phyloP scores from a whole-genome alignment of 176 grass and related monocot genomes.

The Stipa capillata region DNA sequence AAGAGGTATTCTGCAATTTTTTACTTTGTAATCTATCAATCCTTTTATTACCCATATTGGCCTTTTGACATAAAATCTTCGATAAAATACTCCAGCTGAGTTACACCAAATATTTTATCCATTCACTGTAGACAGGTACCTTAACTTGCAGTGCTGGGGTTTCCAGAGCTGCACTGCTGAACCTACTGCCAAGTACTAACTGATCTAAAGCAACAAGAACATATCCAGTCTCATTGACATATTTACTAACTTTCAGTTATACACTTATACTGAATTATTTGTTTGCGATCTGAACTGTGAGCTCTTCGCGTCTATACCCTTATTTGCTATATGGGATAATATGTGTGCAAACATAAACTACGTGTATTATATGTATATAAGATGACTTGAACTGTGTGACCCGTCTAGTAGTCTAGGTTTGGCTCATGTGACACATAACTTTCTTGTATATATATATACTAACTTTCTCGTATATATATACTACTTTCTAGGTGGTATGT shows the following conservation, averaged over 20 bases:
- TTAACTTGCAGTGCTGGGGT: too few species aligned
- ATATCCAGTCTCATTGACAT: not conserved
- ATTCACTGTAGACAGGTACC: not conserved
- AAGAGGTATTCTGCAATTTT: slow-evolving; percentile 69
- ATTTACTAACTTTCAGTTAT: not conserved
- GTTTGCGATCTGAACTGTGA: not conserved
- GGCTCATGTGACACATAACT: too few species aligned
- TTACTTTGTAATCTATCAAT: slow-evolving; percentile 9
- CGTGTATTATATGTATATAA: not conserved
- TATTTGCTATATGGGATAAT: not conserved
- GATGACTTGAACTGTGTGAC: not conserved
- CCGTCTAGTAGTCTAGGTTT: too few species aligned
- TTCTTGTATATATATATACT: too few species aligned
- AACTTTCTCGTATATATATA: too few species aligned
- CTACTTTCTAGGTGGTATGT: too few species aligned
- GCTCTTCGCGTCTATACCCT: not conserved
- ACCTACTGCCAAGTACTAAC: too few species aligned
- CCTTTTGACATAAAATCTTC: not conserved
- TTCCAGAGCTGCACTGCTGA: too few species aligned
- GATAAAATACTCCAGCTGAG: not conserved
- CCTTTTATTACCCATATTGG: not conserved
- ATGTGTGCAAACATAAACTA: not conserved
- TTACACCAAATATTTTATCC: not conserved
- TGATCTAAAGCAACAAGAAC: not conserved
- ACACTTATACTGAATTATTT: not conserved